Percentiles rank a stretch among this genome's conserved stretches.
Evolutionary conservation across 495 filamentous ascomycete species (phyloP).

Genomic region (Trichoderma gamsii): DNA sequence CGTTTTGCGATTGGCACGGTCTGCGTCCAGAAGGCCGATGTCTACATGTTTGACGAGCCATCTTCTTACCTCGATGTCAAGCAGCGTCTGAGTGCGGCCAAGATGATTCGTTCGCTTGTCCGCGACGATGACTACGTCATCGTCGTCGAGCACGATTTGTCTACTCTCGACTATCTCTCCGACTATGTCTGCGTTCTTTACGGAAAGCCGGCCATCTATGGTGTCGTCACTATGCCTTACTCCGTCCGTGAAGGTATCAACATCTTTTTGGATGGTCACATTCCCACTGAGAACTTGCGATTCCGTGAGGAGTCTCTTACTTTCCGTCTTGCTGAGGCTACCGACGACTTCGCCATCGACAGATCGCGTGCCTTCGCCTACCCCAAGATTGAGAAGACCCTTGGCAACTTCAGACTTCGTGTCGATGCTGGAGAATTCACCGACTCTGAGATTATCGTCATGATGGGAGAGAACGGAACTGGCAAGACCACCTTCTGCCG

Average conservation of each 20-base stretch:
- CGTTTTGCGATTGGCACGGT: constrained; percentile 93
- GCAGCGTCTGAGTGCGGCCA: constrained; percentile 87
- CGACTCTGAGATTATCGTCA: constrained; percentile 95
- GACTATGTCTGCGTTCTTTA: constrained; percentile 98
- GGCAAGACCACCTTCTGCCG: constrained; percentile 94
- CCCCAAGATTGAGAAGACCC: constrained; percentile 86
- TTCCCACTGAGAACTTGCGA: constrained; percentile 95
- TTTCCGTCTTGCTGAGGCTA: constrained; percentile 89
- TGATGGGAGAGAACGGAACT: constrained; percentile 99
- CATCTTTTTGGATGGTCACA: constrained; percentile 97
- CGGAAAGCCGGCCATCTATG: constrained; percentile 88
- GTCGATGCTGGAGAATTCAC: constrained; percentile 84
- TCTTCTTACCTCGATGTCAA: constrained; percentile 98
- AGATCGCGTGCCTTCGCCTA: constrained; percentile 80
- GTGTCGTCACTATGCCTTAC: constrained; percentile 93
- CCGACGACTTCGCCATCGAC: constrained; percentile 84
- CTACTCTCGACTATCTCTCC: constrained; percentile 94
- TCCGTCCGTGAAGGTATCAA: constrained; percentile 99
- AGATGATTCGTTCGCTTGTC: constrained; percentile 83
- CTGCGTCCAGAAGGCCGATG: constrained; percentile 75
- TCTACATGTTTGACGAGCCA: constrained; percentile 98
- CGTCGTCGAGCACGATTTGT: constrained; percentile 97
- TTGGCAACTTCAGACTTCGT: constrained; percentile 79
- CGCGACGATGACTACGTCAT: constrained; percentile 92
- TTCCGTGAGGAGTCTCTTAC: constrained; percentile 96